Conservation (phyloP, 495 filamentous ascomycete species). For the Barbatosphaeria neglecta region DNA sequence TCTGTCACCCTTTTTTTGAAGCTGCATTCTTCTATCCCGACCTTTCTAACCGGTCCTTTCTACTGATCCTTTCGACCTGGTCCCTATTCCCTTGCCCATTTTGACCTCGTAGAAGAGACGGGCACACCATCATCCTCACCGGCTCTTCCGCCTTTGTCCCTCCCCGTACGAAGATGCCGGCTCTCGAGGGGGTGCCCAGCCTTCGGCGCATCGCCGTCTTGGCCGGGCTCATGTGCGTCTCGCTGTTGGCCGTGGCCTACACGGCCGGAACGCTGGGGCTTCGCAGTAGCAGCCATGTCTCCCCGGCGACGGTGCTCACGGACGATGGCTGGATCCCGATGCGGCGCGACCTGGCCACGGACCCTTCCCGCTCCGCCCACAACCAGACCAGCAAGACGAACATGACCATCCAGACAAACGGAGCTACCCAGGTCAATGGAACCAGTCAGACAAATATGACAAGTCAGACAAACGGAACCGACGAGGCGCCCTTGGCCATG, state of each 20-base stretch:
- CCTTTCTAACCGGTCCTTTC: too few species aligned
- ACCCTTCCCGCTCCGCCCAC: neutral
- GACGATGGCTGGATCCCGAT: neutral
- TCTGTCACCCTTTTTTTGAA: neutral
- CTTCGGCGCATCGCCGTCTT: neutral
- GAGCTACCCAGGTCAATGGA: neutral
- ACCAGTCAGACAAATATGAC: too few species aligned
- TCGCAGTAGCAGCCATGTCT: too few species aligned
- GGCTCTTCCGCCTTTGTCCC: neutral
- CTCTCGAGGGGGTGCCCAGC: neutral
- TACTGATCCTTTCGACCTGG: too few species aligned
- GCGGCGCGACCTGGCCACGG: neutral
- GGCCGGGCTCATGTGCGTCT: neutral
- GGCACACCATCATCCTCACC: neutral
- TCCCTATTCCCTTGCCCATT: too few species aligned
- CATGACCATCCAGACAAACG: neutral
- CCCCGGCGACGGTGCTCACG: neutral
- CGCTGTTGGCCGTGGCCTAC: neutral
- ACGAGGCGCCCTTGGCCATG: neutral
- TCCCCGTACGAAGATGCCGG: constrained; percentile 3
- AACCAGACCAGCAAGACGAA: too few species aligned
- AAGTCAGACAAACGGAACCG: neutral
- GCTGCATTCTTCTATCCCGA: neutral
- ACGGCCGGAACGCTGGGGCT: neutral
- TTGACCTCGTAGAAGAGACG: neutral